A percentile compares a stretch with the other conserved stretches of the same genome.
Evolutionary conservation across 257 asterid species (phyloP).

Genomic region (Linaria vulgaris): DNA sequence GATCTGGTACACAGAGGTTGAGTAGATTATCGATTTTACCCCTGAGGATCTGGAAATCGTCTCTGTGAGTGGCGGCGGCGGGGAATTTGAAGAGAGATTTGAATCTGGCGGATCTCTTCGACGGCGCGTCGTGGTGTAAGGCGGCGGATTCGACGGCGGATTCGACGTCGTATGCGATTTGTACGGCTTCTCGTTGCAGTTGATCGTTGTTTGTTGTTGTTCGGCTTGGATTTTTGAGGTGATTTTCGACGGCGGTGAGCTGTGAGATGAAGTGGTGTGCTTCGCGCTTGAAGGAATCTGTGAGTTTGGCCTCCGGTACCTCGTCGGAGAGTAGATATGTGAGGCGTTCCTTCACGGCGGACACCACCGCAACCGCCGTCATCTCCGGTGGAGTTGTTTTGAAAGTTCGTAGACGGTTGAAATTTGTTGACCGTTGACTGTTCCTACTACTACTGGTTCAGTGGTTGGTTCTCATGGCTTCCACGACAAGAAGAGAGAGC

Average conservation of each 20-base stretch:
- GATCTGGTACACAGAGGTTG: no score
- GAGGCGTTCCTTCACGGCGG: not conserved
- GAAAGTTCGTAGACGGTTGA: no score
- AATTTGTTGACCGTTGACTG: no score
- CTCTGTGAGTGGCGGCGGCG: no score
- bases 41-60: no score
- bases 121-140: not conserved
- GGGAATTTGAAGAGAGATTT: no score
- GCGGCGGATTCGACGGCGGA: not conserved
- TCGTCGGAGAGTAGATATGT: not conserved
- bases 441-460: no score
- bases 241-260: not conserved
- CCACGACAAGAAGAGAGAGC: no score
- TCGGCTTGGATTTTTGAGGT: not conserved
- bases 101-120: no score
- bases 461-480: no score
- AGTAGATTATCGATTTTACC: no score
- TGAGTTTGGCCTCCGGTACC: no score
- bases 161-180: conserved; percentile 1
- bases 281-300: not conserved
- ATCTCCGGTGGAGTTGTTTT: not conserved
- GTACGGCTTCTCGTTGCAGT: not conserved
- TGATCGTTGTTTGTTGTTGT: not conserved
- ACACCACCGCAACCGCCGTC: not conserved
- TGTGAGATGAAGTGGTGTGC: not conserved